A percentile compares a stretch with the other conserved stretches of the same genome.
Evolutionary conservation across 2,329 filamentous ascomycete species (phyloP).

Genomic region (Cadophora luteo-olivacea): DNA sequence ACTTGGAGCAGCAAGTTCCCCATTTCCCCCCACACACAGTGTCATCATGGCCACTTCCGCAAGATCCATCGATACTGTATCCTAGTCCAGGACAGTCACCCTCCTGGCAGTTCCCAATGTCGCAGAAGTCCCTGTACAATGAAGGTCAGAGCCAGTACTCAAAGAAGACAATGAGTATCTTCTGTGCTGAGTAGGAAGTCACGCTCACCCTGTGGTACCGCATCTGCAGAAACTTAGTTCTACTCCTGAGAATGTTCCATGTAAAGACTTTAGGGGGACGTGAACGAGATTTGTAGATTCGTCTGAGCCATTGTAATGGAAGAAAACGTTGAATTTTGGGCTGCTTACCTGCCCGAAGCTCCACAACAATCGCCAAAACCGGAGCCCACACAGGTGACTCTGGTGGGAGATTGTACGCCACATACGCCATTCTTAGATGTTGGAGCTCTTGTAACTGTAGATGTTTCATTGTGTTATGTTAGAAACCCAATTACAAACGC

Average conservation of each 20-base stretch:
- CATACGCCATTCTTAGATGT: conserved; percentile 4
- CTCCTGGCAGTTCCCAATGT: conserved; percentile 1
- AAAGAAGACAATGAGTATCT: not conserved
- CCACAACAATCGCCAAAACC: conserved; percentile 13
- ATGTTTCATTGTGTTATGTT: not conserved
- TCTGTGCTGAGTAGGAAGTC: not conserved
- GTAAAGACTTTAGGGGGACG: not conserved
- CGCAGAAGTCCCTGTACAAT: conserved; percentile 1
- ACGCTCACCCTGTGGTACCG: not conserved
- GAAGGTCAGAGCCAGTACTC: not conserved
- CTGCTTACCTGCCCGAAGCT: conserved; percentile 4
- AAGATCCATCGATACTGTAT: conserved; percentile 8
- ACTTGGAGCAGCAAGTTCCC: conserved; percentile 5
- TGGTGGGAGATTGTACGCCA: not conserved
- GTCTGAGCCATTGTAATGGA: not conserved
- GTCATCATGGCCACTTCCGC: not conserved
- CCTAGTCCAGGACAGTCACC: conserved; percentile 6
- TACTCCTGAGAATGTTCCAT: not conserved
- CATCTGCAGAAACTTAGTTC: not conserved
- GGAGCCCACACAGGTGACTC: conserved; percentile 5
- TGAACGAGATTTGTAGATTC: not conserved
- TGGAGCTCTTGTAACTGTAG: not conserved
- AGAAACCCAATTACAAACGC: not conserved
- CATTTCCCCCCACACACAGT: not conserved
- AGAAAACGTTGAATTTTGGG: not conserved